phyloP scores from a whole-genome alignment of 2,329 filamentous ascomycete genomes.

The Metarhizium brunneum region DNA sequence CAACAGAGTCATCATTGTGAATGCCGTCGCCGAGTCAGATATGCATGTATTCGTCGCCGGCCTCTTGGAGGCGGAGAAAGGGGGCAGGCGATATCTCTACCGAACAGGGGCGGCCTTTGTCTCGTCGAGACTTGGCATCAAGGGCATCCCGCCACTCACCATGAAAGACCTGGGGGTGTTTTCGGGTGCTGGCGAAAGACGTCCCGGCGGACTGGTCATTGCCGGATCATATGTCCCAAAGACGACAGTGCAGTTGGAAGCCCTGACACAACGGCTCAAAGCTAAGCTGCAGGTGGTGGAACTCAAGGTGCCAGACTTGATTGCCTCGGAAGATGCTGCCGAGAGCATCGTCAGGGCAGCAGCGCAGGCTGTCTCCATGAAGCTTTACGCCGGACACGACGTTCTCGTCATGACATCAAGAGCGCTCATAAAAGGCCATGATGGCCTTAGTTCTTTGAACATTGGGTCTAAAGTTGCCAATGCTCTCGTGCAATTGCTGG shows the following conservation, averaged over 20 bases:
- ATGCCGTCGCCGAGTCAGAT: slow-evolving; percentile 42
- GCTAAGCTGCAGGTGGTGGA: slow-evolving; percentile 34
- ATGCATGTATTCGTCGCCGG: slow-evolving; percentile 46
- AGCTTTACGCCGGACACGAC: slow-evolving; percentile 34
- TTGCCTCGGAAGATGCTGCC: slow-evolving; percentile 20
- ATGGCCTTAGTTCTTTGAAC: slow-evolving; percentile 36
- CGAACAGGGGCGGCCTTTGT: slow-evolving; percentile 31
- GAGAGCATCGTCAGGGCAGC: slow-evolving; percentile 22
- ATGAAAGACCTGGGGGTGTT: slow-evolving; percentile 29
- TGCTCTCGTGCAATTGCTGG: slow-evolving; percentile 39
- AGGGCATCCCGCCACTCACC: slow-evolving; percentile 36
- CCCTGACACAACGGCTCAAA: slow-evolving; percentile 27
- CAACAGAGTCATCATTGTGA: slow-evolving; percentile 38
- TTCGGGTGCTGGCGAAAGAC: neutral
- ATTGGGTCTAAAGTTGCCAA: slow-evolving; percentile 44
- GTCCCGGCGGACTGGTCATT: slow-evolving; percentile 38
- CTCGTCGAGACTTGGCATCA: slow-evolving; percentile 39
- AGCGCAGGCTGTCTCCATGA: slow-evolving; percentile 10
- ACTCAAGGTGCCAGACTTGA: slow-evolving; percentile 28
- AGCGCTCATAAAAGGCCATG: slow-evolving; percentile 32
- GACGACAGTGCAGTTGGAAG: slow-evolving; percentile 43
- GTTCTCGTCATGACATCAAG: slow-evolving; percentile 50
- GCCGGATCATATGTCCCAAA: slow-evolving; percentile 49
- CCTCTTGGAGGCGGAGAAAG: slow-evolving; percentile 26
- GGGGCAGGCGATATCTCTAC: slow-evolving; percentile 25